Evolutionary conservation across 1,139 yeast species (phyloP).

Genomic region (Suhomyces terraborum): DNA sequence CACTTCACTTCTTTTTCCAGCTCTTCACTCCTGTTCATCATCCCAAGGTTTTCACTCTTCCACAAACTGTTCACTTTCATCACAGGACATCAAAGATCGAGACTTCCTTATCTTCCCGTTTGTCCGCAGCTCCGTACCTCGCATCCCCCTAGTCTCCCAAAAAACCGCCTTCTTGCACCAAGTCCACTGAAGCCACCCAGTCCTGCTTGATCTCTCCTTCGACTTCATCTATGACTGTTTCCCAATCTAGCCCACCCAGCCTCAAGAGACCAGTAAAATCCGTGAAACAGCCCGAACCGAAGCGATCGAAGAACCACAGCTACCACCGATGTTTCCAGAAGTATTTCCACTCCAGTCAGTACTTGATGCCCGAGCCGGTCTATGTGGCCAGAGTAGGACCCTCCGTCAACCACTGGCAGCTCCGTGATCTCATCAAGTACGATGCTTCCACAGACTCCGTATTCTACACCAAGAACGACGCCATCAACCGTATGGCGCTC

Average conservation of each 20-base stretch:
- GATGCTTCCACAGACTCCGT: slow-evolving; percentile 32
- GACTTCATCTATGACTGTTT: slow-evolving; percentile 12
- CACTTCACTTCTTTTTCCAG: background rate
- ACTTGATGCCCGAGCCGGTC: slow-evolving; percentile 40
- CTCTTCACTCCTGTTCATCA: background rate
- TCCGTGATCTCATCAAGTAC: slow-evolving; percentile 69
- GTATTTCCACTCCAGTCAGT: slow-evolving; percentile 45
- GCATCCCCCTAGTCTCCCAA: background rate
- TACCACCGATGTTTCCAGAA: slow-evolving; percentile 47
- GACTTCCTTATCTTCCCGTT: too few species aligned
- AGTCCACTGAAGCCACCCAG: background rate
- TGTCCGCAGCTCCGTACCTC: too few species aligned
- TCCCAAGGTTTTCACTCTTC: background rate
- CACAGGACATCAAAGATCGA: too few species aligned
- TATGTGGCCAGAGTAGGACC: slow-evolving; percentile 35
- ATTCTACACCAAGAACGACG: slow-evolving; percentile 38
- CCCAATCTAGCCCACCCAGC: slow-evolving; percentile 5
- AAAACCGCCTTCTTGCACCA: background rate
- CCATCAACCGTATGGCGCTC: slow-evolving; percentile 32
- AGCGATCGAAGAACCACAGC: slow-evolving; percentile 14
- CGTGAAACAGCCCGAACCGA: background rate
- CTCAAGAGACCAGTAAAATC: slow-evolving; percentile 7
- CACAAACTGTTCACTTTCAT: background rate
- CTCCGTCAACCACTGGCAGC: slow-evolving; percentile 77
- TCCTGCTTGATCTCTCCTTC: background rate